These are phyloP conservation scores for Cocos nucifera DNA, from an alignment of 176 grass and related monocot genomes.

Conservation along the genomic window DNA sequence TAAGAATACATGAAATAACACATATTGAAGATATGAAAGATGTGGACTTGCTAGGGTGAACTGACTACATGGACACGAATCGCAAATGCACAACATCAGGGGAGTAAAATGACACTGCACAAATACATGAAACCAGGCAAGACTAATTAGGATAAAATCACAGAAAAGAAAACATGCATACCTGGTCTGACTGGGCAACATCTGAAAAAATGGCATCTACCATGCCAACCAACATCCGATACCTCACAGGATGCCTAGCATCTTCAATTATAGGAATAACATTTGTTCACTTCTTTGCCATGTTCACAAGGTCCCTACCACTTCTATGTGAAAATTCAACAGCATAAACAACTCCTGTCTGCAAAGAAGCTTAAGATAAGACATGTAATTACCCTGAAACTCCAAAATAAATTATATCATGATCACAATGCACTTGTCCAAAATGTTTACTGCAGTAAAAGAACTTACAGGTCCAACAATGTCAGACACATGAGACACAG, in stretches of 20 bases:
- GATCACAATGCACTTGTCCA: too few relatives aligned
- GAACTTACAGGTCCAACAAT: conserved; percentile 70
- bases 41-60: too few relatives aligned
- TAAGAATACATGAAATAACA: too few relatives aligned
- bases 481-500: conserved; percentile 78
- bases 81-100: not conserved
- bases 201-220: conserved; percentile 98
- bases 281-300: conserved; percentile 96
- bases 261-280: conserved; percentile 95
- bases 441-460: not conserved
- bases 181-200: conserved; percentile 96
- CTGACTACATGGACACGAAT: too few relatives aligned
- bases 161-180: conserved; percentile 12
- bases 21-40: too few relatives aligned
- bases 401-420: too few relatives aligned
- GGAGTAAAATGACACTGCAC: not conserved
- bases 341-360: conserved; percentile 77
- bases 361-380: conserved; percentile 3
- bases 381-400: too few relatives aligned
- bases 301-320: conserved; percentile 87
- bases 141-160: too few relatives aligned
- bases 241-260: conserved; percentile 79
- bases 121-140: not conserved
- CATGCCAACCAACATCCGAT: conserved; percentile 91
- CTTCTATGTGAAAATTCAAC: conserved; percentile 98